Evolutionary conservation across 371 early-diverging fungal genomes (phyloP).

Genomic region (Lichtheimia hyalospora): DNA sequence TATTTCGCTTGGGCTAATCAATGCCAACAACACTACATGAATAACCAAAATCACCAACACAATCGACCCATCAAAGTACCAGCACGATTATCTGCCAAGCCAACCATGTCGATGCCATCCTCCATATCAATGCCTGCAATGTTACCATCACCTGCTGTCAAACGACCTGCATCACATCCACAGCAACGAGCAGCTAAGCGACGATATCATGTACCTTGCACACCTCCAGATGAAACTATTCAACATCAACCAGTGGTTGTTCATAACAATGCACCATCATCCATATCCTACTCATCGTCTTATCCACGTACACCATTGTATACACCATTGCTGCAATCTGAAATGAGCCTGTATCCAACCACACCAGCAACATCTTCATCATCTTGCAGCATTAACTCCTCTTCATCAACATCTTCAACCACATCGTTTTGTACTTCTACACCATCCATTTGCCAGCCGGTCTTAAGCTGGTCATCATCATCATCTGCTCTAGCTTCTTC

Average conservation of each 20-base stretch:
- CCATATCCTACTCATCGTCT: background rate
- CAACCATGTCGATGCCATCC: constrained; percentile 1
- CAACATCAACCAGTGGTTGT: background rate
- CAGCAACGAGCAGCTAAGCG: constrained; percentile 2
- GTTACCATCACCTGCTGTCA: constrained; percentile 11
- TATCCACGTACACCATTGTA: constrained; percentile 16
- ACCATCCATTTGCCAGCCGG: constrained; percentile 27
- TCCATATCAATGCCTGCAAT: constrained; percentile 18
- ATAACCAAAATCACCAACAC: background rate
- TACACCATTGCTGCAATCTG: constrained; percentile 3
- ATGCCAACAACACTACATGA: constrained; percentile 20
- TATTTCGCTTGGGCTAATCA: constrained; percentile 42
- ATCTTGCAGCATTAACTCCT: background rate
- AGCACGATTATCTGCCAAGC: constrained; percentile 5
- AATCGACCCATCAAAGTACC: constrained; percentile 18
- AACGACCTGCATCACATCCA: constrained; percentile 6
- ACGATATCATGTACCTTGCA: constrained; percentile 16
- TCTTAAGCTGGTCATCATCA: constrained; percentile 49
- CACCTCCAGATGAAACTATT: constrained; percentile 17
- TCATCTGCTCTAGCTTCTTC: constrained; percentile 18
- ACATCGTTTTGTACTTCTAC: too few relatives aligned
- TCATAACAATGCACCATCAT: background rate
- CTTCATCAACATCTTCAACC: constrained; percentile 4
- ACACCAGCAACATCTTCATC: constrained; percentile 4
- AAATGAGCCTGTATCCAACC: background rate